Base-by-base conservation (phyloP, 495 filamentous ascomycete genomes). In the Podospora sp. region DNA sequence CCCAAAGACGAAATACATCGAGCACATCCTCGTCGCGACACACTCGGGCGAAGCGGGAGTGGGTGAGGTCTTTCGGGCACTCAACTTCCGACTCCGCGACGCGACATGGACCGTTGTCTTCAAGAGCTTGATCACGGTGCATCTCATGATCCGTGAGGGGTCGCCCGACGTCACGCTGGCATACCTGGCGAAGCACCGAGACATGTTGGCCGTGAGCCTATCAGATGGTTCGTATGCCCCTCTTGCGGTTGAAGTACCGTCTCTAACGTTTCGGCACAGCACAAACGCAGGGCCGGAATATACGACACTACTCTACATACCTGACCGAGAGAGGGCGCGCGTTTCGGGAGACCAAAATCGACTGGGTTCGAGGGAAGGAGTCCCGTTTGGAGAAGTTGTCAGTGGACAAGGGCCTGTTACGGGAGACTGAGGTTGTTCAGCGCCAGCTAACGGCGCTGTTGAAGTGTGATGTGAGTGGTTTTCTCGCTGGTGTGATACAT, bases 1-100 rank as follows among this genome's bases (percentile, higher is more conserved):
- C 66, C 95, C 95, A 24, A 99, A 99, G 83, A 94, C 96, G 58
- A 99, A 99, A 83, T 99, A 99, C 82, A 94, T 99, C 81, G 96
- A 99, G 77, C 92, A 97, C 74, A 97, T 99, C 75, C 86, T 99
- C 21, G 86, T 96, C 71, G 96, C 95, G 67, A 99, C 95, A 35
- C 93, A 97, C 78, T 88, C 92, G 5, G 95, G 95, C 68, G 95
- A 99, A 76, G 91, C 92, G 18, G 95, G 96, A 65, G 93, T 99
- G 57, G 96, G 90, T 52, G 95, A 99, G 78, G 91, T 99, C 55
- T 98, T 99, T 74, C 87, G 96, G 53, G 91, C 93, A 29, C 80
- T 99, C 25, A 92, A 96, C 72, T 87, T 91, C 73, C 85, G 95
- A 60, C 81, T 99, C 58, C 89, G 92, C 71, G 95, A 99, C 73